Conservation (phyloP, 306 rosid genomes). For the Medicago lupulina region DNA sequence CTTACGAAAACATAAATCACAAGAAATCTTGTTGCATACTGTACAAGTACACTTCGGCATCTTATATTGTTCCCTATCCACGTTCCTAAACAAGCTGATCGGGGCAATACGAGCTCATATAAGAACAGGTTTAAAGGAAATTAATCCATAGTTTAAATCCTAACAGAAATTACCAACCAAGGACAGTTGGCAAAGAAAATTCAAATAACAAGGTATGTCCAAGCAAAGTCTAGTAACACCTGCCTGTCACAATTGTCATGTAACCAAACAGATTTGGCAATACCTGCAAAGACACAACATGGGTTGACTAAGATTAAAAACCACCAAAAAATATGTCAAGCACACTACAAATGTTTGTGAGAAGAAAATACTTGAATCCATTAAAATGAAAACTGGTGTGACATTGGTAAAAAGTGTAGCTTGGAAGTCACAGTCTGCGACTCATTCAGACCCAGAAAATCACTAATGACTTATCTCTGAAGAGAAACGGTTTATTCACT, state of each 20-base stretch:
- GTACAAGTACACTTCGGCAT: conserved; percentile 4
- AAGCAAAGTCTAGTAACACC: conserved; percentile 34
- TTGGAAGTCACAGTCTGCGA: neutral
- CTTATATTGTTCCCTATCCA: conserved; percentile 17
- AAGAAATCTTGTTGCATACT: conserved; percentile 13
- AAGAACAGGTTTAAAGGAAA: conserved; percentile 29
- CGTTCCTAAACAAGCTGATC: conserved; percentile 9
- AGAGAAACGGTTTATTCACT: neutral
- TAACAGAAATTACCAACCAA: conserved; percentile 32
- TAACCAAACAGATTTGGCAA: conserved; percentile 17
- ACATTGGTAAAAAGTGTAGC: conserved; percentile 2
- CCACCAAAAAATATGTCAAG: conserved; percentile 24
- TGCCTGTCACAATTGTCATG: conserved; percentile 29
- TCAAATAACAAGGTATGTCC: conserved; percentile 3
- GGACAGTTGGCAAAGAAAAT: conserved; percentile 3
- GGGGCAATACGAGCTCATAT: conserved; percentile 1
- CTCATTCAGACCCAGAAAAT: conserved; percentile 35
- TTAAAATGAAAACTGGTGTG: conserved; percentile 9
- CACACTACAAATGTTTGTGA: conserved; percentile 10
- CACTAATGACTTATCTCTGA: neutral
- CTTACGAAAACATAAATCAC: conserved; percentile 20
- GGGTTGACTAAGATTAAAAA: conserved; percentile 35
- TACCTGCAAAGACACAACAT: conserved; percentile 44
- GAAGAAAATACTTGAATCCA: conserved; percentile 1
- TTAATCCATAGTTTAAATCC: neutral